Conservation (phyloP, 2,329 filamentous ascomycete genomes). For the Mycogone perniciosa region DNA sequence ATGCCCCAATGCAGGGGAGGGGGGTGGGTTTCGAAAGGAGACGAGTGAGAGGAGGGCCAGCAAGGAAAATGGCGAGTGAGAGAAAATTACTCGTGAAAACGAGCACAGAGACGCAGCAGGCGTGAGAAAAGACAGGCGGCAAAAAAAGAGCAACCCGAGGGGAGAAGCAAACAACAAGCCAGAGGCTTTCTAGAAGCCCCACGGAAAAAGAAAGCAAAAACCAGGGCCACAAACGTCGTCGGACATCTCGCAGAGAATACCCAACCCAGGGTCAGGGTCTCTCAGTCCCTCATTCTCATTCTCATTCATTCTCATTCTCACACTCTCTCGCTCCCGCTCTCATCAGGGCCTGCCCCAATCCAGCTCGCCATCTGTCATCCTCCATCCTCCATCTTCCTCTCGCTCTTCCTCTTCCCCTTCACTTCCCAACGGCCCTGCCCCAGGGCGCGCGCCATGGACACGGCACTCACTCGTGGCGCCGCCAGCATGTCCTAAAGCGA, state of each 20-base stretch:
- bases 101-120: background rate
- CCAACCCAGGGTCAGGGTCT: too few species aligned
- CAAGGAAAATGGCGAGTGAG: conserved; percentile 3
- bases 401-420: conserved; percentile 14
- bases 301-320: too few species aligned
- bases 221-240: too few species aligned
- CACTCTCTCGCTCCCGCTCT: too few species aligned
- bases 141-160: background rate
- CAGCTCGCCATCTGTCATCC: conserved; percentile 18
- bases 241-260: too few species aligned
- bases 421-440: conserved; percentile 3
- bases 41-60: conserved; percentile 1
- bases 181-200: too few species aligned
- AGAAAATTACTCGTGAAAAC: background rate
- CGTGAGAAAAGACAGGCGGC: background rate
- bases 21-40: conserved; percentile 2
- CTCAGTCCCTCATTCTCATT: too few species aligned
- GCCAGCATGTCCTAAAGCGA: background rate
- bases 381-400: conserved; percentile 13
- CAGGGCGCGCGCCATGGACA: conserved; percentile 9
- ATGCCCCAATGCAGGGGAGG: conserved; percentile 9
- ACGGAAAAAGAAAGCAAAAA: too few species aligned
- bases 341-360: too few species aligned
- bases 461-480: conserved; percentile 5
- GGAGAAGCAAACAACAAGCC: too few species aligned